Conservation (phyloP, 192 early-diverging fungal species). For the Backusella tarrabulga region DNA sequence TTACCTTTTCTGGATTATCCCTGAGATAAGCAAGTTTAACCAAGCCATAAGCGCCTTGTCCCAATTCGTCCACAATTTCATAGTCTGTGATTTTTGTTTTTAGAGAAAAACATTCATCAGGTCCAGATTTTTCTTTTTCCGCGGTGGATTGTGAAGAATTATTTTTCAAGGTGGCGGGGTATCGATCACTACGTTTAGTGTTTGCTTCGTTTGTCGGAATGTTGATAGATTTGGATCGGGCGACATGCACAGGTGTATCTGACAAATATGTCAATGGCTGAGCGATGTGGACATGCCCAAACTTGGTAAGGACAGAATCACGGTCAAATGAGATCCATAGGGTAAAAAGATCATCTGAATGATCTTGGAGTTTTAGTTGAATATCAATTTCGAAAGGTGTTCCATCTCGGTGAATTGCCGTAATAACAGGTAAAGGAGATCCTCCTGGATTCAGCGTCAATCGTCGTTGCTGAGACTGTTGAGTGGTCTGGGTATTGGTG, state of each 20-base stretch:
- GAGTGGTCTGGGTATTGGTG: not conserved
- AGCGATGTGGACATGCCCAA: constrained; percentile 1
- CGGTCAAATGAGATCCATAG: constrained; percentile 64
- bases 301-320: constrained; percentile 23
- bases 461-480: not conserved
- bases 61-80: constrained; percentile 53
- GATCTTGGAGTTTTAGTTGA: constrained; percentile 56
- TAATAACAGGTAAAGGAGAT: constrained; percentile 39
- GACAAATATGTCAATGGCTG: not conserved
- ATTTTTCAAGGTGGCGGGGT: not conserved
- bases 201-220: not conserved
- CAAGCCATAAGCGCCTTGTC: constrained; percentile 66
- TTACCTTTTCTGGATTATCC: constrained; percentile 44
- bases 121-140: not conserved
- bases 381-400: constrained; percentile 56
- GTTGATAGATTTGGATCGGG: constrained; percentile 12
- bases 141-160: not conserved
- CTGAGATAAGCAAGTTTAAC: constrained; percentile 57
- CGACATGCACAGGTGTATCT: not conserved
- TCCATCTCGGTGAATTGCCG: constrained; percentile 58
- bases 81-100: constrained; percentile 47
- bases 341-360: constrained; percentile 44
- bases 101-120: not conserved
- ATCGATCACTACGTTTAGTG: not conserved
- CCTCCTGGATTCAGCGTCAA: not conserved